These are phyloP conservation scores for Solanum arcanum DNA, from an alignment of 257 asterid genomes.

Conservation along the genomic window DNA sequence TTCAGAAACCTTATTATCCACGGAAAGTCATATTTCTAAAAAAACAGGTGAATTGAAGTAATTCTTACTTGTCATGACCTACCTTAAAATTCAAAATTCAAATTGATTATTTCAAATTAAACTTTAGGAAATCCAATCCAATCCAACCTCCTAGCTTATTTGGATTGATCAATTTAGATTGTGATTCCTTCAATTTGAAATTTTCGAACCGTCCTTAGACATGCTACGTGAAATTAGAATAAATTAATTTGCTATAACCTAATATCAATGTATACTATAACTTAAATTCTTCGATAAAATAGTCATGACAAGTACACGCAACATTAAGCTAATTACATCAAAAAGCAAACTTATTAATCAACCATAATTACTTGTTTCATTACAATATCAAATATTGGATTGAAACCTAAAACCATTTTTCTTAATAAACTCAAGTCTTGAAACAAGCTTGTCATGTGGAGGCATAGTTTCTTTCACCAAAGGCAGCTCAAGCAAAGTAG, in stretches of 20 bases:
- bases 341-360: neutral
- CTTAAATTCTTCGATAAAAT: neutral
- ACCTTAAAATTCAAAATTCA: neutral
- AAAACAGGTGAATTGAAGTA: neutral
- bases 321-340: neutral
- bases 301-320: neutral
- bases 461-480: neutral
- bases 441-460: conserved; percentile 13
- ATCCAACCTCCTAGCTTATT: no score
- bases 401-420: neutral
- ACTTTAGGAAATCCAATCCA: accelerated
- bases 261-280: neutral
- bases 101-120: neutral
- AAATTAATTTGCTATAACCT: neutral
- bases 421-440: conserved; percentile 1
- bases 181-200: neutral
- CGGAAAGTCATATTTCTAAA: neutral
- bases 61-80: neutral
- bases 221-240: neutral
- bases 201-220: neutral
- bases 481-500: conserved; percentile 11
- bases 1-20: neutral
- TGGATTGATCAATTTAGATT: no score
- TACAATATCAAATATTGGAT: neutral
- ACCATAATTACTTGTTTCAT: no score